Conservation (phyloP, 306 rosid genomes). For the Carpinus fangiana region DNA sequence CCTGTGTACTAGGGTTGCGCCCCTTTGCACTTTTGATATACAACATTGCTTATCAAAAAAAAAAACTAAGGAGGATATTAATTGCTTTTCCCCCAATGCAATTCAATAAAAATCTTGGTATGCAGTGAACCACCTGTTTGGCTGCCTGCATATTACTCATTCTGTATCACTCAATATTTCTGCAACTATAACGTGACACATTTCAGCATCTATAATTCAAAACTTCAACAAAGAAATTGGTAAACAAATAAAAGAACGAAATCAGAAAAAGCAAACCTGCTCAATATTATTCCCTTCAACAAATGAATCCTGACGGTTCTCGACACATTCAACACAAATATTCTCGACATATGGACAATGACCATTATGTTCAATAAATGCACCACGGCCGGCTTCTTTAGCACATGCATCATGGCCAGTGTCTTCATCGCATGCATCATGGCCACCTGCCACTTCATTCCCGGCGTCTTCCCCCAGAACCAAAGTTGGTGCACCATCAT, state of each 20-base stretch:
- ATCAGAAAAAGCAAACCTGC: constrained; percentile 38
- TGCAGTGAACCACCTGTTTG: constrained; percentile 2
- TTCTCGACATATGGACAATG: background rate
- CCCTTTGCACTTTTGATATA: too few species aligned
- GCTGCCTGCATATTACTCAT: background rate
- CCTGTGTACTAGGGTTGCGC: too few species aligned
- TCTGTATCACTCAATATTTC: background rate
- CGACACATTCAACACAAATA: background rate
- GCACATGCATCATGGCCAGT: constrained; percentile 4
- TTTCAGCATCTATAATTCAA: background rate
- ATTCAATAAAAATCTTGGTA: background rate
- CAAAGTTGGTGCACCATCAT: constrained; percentile 52
- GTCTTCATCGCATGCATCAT: constrained; percentile 34
- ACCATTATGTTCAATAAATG: background rate
- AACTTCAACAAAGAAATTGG: background rate
- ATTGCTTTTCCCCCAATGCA: background rate
- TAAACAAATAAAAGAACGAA: constrained; percentile 1
- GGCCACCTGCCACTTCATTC: constrained; percentile 31
- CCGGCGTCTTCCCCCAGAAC: constrained; percentile 62
- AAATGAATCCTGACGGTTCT: constrained; percentile 12
- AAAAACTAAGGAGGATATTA: background rate
- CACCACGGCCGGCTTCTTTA: constrained; percentile 3
- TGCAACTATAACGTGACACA: background rate
- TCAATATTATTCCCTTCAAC: constrained; percentile 27
- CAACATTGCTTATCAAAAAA: too few species aligned